phyloP scores from a whole-genome alignment of 352 stramenopile species.

The Pythium dissotocum region DNA sequence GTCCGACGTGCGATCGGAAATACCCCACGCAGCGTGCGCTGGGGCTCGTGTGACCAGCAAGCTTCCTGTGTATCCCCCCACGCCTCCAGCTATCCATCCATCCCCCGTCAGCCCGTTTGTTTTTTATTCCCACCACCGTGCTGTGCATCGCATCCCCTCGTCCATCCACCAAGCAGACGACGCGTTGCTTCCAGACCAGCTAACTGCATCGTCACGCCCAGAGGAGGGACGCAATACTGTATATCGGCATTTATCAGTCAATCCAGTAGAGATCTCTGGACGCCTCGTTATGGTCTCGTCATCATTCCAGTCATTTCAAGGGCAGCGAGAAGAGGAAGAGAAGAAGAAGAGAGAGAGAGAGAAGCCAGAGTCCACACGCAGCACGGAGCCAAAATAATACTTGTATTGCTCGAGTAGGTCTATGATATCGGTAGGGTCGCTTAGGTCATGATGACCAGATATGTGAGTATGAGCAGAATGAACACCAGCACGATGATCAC shows the following conservation, averaged over 20 bases:
- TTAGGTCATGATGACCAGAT: constrained; percentile 89
- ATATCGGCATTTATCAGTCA: background rate
- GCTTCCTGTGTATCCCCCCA: background rate
- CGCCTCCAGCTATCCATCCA: background rate
- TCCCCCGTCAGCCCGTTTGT: constrained; percentile 3
- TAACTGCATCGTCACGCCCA: background rate
- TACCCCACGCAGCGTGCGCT: constrained; percentile 79
- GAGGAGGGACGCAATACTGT: too few species aligned
- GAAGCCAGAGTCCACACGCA: background rate
- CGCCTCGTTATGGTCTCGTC: background rate
- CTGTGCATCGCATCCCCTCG: background rate
- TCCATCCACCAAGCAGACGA: background rate
- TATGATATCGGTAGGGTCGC: constrained; percentile 23
- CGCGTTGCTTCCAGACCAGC: background rate
- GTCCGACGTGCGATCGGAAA: constrained; percentile 69
- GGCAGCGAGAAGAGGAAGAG: background rate
- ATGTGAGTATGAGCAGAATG: constrained; percentile 83
- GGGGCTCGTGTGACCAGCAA: constrained; percentile 36
- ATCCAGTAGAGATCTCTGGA: background rate
- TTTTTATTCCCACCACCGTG: constrained; percentile 7
- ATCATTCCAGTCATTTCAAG: background rate
- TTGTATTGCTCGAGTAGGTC: constrained; percentile 25
- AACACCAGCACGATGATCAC: constrained; percentile 87
- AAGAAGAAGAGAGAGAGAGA: background rate
- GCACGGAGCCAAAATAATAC: constrained; percentile 24